Conservation (phyloP, 2,329 filamentous ascomycete species). For the Tolypocladium amazonense region DNA sequence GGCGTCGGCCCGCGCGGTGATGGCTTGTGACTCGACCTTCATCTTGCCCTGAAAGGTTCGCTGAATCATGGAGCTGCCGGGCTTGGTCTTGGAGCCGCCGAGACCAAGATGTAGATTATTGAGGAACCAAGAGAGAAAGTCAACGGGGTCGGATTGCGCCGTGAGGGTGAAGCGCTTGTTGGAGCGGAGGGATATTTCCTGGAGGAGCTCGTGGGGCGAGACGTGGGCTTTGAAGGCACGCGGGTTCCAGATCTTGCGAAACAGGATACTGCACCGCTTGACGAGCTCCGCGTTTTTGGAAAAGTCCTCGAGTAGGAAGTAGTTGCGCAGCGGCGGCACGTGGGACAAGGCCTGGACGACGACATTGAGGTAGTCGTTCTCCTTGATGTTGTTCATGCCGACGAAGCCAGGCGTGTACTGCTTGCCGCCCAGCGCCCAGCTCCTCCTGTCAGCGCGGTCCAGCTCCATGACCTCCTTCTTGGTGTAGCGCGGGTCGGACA, state of each 20-base stretch:
- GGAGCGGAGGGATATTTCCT: conserved; percentile 83
- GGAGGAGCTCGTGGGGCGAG: conserved; percentile 90
- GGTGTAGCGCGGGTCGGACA: conserved; percentile 81
- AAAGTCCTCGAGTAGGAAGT: conserved; percentile 79
- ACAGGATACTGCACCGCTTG: conserved; percentile 76
- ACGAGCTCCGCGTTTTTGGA: conserved; percentile 64
- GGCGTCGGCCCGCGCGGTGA: conserved; percentile 81
- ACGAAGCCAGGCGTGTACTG: conserved; percentile 91
- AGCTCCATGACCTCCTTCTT: conserved; percentile 70
- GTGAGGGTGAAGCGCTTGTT: conserved; percentile 90
- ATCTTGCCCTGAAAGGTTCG: conserved; percentile 88
- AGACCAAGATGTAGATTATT: conserved; percentile 90
- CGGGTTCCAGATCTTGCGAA: conserved; percentile 97
- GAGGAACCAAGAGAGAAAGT: conserved; percentile 95
- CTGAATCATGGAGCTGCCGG: conserved; percentile 77
- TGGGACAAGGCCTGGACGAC: conserved; percentile 87
- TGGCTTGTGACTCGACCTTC: conserved; percentile 86
- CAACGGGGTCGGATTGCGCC: conserved; percentile 85
- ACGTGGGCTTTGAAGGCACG: conserved; percentile 94
- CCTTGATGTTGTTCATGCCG: conserved; percentile 99
- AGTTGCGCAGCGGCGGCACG: conserved; percentile 82
- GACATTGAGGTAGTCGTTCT: conserved; percentile 97
- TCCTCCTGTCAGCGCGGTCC: conserved; percentile 51
- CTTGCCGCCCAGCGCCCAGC: conserved; percentile 71
- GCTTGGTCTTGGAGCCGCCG: conserved; percentile 80